Conservation (phyloP, 768 basidiomycete genomes). For the Paxillus rubicundulus region DNA sequence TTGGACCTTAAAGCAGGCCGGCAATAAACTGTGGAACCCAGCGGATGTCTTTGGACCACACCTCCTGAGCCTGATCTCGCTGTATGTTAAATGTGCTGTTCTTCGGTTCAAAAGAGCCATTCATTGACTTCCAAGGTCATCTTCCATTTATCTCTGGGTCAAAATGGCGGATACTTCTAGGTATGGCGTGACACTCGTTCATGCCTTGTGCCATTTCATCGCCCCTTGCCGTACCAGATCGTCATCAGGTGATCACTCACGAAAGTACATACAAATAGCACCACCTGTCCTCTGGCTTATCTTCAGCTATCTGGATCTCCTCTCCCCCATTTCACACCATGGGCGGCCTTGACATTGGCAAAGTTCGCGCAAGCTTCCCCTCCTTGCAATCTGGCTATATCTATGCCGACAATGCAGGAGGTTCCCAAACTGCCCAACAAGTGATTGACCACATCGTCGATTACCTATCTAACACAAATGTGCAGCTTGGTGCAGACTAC, state of each 20-base stretch:
- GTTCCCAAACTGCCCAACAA: conserved; percentile 57
- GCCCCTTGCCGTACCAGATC: no score
- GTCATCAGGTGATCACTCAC: not conserved
- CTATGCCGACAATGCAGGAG: conserved; percentile 77
- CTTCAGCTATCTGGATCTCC: not conserved
- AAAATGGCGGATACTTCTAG: no score
- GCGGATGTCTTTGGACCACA: no score
- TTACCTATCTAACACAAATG: conserved; percentile 71
- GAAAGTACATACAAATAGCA: not conserved
- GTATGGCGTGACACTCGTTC: no score
- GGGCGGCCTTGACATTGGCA: conserved; percentile 42
- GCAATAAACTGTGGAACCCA: no score
- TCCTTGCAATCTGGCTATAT: conserved; percentile 56
- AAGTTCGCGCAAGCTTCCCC: conserved; percentile 62
- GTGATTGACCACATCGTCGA: conserved; percentile 61
- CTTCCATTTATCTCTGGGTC: no score
- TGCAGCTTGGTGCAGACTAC: conserved; percentile 72
- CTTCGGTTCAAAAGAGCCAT: no score
- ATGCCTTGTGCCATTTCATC: no score
- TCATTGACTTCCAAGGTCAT: no score
- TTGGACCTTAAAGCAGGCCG: no score
- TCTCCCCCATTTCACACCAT: conserved; percentile 7
- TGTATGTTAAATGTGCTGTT: no score
- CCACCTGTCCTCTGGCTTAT: not conserved
- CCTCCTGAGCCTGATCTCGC: no score